Evolutionary conservation across 768 basidiomycete genomes (phyloP).

Genomic region (Lactarius quietus): DNA sequence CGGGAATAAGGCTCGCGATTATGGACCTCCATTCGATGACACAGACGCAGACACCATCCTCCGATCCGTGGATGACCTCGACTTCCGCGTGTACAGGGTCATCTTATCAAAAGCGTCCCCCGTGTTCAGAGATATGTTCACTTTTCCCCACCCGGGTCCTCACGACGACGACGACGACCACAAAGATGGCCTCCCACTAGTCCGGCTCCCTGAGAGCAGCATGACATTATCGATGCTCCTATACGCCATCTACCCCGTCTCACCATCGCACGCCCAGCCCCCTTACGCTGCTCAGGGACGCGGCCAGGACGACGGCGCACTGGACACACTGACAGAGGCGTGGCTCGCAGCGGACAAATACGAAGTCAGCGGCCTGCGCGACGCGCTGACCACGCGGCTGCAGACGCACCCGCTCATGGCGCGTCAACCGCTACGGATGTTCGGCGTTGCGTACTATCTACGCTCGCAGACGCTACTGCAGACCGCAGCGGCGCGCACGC

Average conservation of each 20-base stretch:
- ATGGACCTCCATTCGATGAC: conserved; percentile 17
- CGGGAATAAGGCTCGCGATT: not conserved
- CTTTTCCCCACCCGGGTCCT: conserved; percentile 2
- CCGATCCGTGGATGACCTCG: conserved; percentile 21
- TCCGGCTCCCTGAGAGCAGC: conserved; percentile 7
- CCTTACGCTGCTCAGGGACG: not conserved
- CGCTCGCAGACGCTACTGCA: conserved; percentile 5
- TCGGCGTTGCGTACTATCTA: conserved; percentile 7
- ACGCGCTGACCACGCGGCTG: not conserved
- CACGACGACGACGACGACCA: conserved; percentile 4
- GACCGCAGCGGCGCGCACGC: conserved; percentile 5
- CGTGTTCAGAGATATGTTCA: conserved; percentile 18
- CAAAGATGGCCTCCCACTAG: not conserved
- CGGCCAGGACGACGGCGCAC: not conserved
- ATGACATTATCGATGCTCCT: conserved; percentile 1
- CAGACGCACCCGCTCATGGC: conserved; percentile 7
- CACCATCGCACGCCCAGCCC: not conserved
- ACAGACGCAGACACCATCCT: conserved; percentile 24
- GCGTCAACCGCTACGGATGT: conserved; percentile 7
- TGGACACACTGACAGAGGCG: not conserved
- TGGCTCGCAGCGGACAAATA: conserved; percentile 13
- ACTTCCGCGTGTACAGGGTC: conserved; percentile 22
- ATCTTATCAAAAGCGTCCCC: conserved; percentile 24
- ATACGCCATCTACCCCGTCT: conserved; percentile 6
- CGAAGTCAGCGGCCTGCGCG: conserved; percentile 8